phyloP scores from a whole-genome alignment of 495 filamentous ascomycete genomes.

The Penicillium coffeae region DNA sequence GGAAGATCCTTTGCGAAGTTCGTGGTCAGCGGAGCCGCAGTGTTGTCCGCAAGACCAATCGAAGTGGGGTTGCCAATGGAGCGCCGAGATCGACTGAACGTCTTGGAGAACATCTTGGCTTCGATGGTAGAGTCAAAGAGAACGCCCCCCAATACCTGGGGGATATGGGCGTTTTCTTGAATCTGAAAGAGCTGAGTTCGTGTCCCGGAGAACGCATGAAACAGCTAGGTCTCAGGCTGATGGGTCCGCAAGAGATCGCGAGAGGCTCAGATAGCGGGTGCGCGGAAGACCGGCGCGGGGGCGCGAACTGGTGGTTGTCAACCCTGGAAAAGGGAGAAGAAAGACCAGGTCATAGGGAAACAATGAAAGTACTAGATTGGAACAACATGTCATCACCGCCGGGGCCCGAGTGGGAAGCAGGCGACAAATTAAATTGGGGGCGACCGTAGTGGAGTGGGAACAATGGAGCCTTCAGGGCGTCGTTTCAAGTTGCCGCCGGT shows the following conservation, averaged over 20 bases:
- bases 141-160: no score
- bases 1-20: conserved; percentile 32
- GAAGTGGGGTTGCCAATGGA: conserved; percentile 45
- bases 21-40: not conserved
- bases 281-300: not conserved
- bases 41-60: conserved; percentile 37
- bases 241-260: not conserved
- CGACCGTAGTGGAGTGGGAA: conserved; percentile 15
- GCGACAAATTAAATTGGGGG: conserved; percentile 22
- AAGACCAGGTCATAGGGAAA: conserved; percentile 3
- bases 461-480: conserved; percentile 3
- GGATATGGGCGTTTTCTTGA: not conserved
- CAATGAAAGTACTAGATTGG: no score
- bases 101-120: conserved; percentile 45
- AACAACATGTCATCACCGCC: conserved; percentile 10
- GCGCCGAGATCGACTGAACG: conserved; percentile 40
- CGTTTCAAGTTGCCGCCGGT: conserved; percentile 9
- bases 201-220: not conserved
- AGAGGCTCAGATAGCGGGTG: not conserved
- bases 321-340: not conserved
- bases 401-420: conserved; percentile 8
- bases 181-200: not conserved
- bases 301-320: not conserved
- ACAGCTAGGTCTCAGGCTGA: not conserved
- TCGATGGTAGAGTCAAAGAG: not conserved